Conservation (phyloP, 129 eudicot species). For the Rutidosis leptorrhynchoides region DNA sequence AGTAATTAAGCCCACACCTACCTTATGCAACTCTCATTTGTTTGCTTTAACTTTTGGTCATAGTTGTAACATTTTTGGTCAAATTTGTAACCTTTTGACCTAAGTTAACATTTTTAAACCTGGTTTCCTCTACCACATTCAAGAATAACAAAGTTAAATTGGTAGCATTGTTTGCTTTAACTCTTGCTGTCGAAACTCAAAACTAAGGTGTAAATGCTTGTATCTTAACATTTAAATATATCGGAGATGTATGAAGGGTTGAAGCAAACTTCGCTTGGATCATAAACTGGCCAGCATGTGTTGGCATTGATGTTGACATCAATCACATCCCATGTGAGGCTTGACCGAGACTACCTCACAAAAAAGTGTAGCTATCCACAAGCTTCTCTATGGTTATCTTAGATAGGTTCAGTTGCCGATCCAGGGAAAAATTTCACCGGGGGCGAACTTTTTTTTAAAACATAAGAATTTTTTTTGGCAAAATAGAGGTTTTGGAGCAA, state of each 20-base stretch:
- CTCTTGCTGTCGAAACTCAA: background rate
- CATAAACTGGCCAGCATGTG: background rate
- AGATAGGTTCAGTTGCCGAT: no score
- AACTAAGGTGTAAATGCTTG: background rate
- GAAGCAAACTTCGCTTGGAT: background rate
- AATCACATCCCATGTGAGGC: slow-evolving; percentile 23
- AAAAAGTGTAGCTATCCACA: background rate
- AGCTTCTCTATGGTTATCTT: background rate
- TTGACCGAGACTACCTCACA: slow-evolving; percentile 16
- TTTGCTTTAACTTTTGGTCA: no score
- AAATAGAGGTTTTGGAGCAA: no score
- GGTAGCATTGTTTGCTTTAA: background rate
- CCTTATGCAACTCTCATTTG: no score
- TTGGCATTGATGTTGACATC: slow-evolving; percentile 23
- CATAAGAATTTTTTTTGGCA: no score
- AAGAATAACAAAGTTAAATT: no score
- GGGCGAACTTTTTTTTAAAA: no score
- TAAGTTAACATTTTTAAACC: no score
- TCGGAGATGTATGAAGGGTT: background rate
- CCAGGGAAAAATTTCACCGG: no score
- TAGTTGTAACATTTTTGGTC: no score
- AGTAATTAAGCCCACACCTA: no score
- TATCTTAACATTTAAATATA: background rate
- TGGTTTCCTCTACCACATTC: background rate
- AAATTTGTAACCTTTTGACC: no score